Percentiles rank a stretch among this genome's conserved stretches.
Conservation (phyloP, 768 basidiomycete genomes). For the Agrocybe praecox region DNA sequence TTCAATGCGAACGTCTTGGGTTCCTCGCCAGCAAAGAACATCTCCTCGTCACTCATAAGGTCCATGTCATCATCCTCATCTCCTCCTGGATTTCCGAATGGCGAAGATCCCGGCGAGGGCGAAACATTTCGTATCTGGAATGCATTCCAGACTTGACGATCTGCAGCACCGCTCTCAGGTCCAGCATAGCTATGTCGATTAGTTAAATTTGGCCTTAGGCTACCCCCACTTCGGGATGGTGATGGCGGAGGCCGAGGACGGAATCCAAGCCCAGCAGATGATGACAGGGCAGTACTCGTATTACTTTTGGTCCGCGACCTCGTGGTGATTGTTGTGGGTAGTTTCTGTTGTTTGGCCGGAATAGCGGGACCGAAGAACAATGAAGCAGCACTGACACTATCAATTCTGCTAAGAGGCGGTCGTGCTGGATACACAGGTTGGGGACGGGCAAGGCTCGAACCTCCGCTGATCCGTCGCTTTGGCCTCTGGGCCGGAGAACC, state of each 20-base stretch:
- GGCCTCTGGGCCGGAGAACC: constrained; percentile 59
- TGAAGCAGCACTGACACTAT: constrained; percentile 60
- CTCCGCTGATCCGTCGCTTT: constrained; percentile 52
- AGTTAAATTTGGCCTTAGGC: constrained; percentile 29
- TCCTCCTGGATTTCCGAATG: constrained; percentile 24
- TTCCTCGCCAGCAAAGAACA: constrained; percentile 53
- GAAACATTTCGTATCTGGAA: constrained; percentile 39
- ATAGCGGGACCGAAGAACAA: constrained; percentile 71
- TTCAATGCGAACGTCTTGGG: constrained; percentile 53
- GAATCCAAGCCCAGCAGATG: background rate
- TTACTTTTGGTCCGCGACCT: constrained; percentile 14
- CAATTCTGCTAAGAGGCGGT: constrained; percentile 48
- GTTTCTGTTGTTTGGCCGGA: constrained; percentile 14
- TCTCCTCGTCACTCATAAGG: constrained; percentile 49
- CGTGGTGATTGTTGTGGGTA: constrained; percentile 18
- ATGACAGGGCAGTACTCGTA: background rate
- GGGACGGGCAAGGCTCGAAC: constrained; percentile 15
- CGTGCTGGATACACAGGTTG: constrained; percentile 29
- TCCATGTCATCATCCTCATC: constrained; percentile 36
- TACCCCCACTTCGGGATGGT: constrained; percentile 29
- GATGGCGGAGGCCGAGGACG: constrained; percentile 18
- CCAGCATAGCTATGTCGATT: constrained; percentile 74
- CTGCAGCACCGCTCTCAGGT: constrained; percentile 30
- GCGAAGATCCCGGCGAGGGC: constrained; percentile 57
- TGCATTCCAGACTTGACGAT: constrained; percentile 38